phyloP scores from a whole-genome alignment of 305 asterid species.

The Rubia balearica region DNA sequence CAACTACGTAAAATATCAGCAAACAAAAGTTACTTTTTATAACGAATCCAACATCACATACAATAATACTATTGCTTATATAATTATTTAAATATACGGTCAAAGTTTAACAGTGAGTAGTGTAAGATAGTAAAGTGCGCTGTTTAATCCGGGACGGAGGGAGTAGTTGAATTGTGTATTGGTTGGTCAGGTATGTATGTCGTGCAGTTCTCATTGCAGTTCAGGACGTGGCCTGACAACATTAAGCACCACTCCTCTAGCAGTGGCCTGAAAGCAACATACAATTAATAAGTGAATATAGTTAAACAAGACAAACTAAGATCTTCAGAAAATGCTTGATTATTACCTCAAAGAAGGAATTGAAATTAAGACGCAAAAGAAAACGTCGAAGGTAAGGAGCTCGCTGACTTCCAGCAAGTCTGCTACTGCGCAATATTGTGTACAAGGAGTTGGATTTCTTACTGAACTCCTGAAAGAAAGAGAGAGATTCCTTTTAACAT shows the following conservation, averaged over 20 bases:
- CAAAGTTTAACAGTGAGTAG: too few relatives aligned
- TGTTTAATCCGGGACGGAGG: too few relatives aligned
- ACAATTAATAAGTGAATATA: constrained; percentile 9
- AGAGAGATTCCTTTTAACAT: too few relatives aligned
- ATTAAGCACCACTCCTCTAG: constrained; percentile 82
- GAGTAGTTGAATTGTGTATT: too few relatives aligned
- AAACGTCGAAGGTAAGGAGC: constrained; percentile 97
- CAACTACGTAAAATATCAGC: too few relatives aligned
- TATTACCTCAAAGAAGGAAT: constrained; percentile 85
- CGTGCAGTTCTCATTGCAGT: constrained; percentile 21
- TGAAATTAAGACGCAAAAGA: constrained; percentile 93
- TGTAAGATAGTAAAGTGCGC: too few relatives aligned
- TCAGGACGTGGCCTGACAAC: constrained; percentile 79
- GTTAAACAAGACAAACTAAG: constrained; percentile 1
- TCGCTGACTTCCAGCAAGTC: constrained; percentile 98
- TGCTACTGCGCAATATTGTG: constrained; percentile 87
- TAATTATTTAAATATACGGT: too few relatives aligned
- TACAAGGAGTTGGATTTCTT: constrained; percentile 94
- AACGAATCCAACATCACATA: too few relatives aligned
- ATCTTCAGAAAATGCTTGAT: background rate
- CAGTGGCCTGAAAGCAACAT: constrained; percentile 61
- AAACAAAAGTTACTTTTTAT: too few relatives aligned
- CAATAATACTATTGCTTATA: too few relatives aligned
- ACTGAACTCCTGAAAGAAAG: constrained; percentile 66
- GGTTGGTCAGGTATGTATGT: background rate